A percentile compares a stretch with the other conserved stretches of the same genome.
These are phyloP conservation scores for Entomortierella beljakovae DNA, from an alignment of 192 early-diverging fungal species.

Conservation along the genomic window DNA sequence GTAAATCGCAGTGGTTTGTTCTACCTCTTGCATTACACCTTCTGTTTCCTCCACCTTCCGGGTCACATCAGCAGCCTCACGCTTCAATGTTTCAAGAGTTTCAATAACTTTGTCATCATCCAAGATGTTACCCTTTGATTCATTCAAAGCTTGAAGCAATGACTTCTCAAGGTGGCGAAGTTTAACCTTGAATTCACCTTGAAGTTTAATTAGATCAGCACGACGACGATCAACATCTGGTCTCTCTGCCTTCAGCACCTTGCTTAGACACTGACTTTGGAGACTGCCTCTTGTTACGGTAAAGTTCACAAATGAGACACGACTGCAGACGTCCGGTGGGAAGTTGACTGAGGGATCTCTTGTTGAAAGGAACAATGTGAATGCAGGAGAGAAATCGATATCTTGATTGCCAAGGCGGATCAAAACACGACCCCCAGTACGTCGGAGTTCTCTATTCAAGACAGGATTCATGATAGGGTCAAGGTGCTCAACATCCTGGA, in stretches of 20 bases:
- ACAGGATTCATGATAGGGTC: conserved; percentile 99
- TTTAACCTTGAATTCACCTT: conserved; percentile 96
- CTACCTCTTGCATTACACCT: conserved; percentile 94
- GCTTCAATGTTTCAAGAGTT: conserved; percentile 95
- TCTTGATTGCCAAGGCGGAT: conserved; percentile 97
- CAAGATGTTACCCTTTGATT: conserved; percentile 96
- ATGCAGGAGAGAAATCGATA: conserved; percentile 98
- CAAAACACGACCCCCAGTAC: conserved; percentile 95
- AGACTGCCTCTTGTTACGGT: conserved; percentile 96
- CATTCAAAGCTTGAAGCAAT: conserved; percentile 92
- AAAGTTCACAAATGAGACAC: conserved; percentile 99
- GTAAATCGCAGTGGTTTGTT: conserved; percentile 89
- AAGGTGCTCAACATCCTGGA: conserved; percentile 97
- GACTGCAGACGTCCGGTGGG: conserved; percentile 95
- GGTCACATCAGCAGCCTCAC: conserved; percentile 94
- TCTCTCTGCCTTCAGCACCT: conserved; percentile 94
- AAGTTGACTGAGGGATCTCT: conserved; percentile 94
- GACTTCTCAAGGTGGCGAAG: conserved; percentile 94
- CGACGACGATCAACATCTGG: conserved; percentile 96
- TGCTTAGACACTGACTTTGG: conserved; percentile 97
- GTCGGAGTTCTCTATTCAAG: conserved; percentile 95
- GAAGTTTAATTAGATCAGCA: conserved; percentile 91
- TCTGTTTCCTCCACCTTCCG: conserved; percentile 96
- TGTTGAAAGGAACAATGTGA: conserved; percentile 94
- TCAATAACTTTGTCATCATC: conserved; percentile 96